Conservation (phyloP, 2,329 filamentous ascomycete genomes). For the Penicillium sp. region DNA sequence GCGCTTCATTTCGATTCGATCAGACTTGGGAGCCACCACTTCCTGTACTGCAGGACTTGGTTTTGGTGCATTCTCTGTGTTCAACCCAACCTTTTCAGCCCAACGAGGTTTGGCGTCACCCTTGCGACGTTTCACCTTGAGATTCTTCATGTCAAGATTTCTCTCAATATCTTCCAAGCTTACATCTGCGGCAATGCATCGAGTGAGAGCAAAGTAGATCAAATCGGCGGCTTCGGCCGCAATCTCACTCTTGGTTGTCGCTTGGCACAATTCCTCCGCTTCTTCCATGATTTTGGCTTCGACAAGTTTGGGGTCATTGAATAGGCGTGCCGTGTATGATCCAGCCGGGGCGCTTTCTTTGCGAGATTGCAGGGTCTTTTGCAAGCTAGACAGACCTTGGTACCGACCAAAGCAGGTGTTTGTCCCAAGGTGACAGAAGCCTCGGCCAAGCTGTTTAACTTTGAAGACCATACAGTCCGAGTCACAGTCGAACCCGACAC, state of each 20-base stretch:
- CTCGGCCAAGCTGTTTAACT: slow-evolving; percentile 80
- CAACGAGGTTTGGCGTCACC: slow-evolving; percentile 94
- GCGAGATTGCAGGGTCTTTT: slow-evolving; percentile 78
- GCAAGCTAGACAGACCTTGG: slow-evolving; percentile 73
- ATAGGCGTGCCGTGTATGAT: slow-evolving; percentile 90
- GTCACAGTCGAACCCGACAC: slow-evolving; percentile 86
- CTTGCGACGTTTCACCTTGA: slow-evolving; percentile 89
- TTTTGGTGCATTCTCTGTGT: slow-evolving; percentile 12
- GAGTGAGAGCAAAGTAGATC: slow-evolving; percentile 91
- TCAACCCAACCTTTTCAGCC: slow-evolving; percentile 75
- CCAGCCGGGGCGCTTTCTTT: slow-evolving; percentile 79
- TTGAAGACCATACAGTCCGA: slow-evolving; percentile 87
- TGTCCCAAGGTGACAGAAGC: slow-evolving; percentile 92
- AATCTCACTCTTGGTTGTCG: slow-evolving; percentile 74
- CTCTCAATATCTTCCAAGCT: slow-evolving; percentile 83
- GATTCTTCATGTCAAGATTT: slow-evolving; percentile 87
- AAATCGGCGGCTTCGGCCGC: slow-evolving; percentile 94
- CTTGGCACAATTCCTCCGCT: slow-evolving; percentile 89
- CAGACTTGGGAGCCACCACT: slow-evolving; percentile 49
- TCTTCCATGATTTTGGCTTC: slow-evolving; percentile 98
- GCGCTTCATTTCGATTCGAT: slow-evolving; percentile 77
- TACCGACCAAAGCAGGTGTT: slow-evolving; percentile 89
- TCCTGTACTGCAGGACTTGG: slow-evolving; percentile 31
- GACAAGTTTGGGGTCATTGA: slow-evolving; percentile 84
- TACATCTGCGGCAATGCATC: slow-evolving; percentile 80